Evolutionary conservation across 371 early-diverging fungal genomes (phyloP).

Genomic region (Zychaea mexicana): DNA sequence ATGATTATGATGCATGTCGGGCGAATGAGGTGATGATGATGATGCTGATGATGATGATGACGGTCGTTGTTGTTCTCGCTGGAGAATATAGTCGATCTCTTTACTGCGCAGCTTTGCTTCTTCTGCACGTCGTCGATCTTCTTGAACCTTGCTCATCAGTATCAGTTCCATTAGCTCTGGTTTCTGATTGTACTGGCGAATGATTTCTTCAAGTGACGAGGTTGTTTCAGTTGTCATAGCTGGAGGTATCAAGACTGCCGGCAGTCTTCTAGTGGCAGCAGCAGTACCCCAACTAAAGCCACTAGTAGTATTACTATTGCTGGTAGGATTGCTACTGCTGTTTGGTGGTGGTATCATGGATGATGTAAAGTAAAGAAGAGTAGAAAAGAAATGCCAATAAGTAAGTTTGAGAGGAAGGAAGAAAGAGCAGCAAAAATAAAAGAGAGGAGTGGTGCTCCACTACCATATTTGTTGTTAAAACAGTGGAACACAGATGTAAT

Average conservation of each 20-base stretch:
- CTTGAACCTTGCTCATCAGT: conserved; percentile 52
- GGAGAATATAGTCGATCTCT: conserved; percentile 36
- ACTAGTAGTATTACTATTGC: background rate
- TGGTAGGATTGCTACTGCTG: background rate
- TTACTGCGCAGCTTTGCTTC: conserved; percentile 48
- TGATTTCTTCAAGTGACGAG: conserved; percentile 30
- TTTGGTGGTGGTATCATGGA: background rate
- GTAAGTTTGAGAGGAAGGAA: too few species aligned
- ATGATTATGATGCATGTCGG: background rate
- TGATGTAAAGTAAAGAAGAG: background rate
- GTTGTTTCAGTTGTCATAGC: background rate
- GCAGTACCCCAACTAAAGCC: background rate
- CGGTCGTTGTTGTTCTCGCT: conserved; percentile 11
- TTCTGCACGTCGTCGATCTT: conserved; percentile 54
- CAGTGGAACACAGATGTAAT: conserved; percentile 5
- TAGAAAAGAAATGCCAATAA: too few species aligned
- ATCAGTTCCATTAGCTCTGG: conserved; percentile 56
- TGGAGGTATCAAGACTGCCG: background rate
- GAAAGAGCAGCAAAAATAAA: background rate
- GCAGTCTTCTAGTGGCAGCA: background rate
- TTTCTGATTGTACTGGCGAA: conserved; percentile 41
- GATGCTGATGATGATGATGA: background rate
- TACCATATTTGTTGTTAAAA: conserved; percentile 9
- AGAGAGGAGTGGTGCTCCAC: conserved; percentile 4
- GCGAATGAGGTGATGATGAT: background rate